Evolutionary conservation across 1,139 yeast genomes (phyloP), one percentile per base, ranked within the genome.

Genomic region (Pichia sp.): DNA sequence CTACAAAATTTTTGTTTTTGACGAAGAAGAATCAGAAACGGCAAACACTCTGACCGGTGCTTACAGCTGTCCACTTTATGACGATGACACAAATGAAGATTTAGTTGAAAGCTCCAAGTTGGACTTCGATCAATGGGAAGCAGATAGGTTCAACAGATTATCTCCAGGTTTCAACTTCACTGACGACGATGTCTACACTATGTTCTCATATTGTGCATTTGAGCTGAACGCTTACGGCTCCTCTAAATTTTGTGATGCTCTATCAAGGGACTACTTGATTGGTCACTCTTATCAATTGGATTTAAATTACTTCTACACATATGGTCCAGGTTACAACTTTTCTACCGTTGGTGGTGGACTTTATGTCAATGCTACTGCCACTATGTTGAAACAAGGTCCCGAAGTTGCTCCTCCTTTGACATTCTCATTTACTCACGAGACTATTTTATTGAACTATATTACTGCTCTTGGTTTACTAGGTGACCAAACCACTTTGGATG

Each of bases 351-450:
- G 74, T 51, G 84, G 82, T 8, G 71, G 81, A 1, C 72, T 75
- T 2, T 72, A 73, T 56, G 70, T 76, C 50, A 72, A 77, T 54
- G 82, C 85, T 16, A 71, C 82, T 7, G 65, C 75, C 50, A 64
- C 71, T 29, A 67, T 80, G 51, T 69, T 81, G 60, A 65, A 58
- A 60, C 51, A 58, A 45, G 73, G 71, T 13, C 57, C 55, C 13
- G 54, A 55, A 11, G 43, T 19, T n/a, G 41, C 40, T 19, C 61
- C 66, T 8, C 64, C 64, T 7, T 51, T 70, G 41, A 64, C 60
- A 49, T 64, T 79, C 54, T 68, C 75, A 10, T 80, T 80, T 64
- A 67, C 79, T 23, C 85, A 80, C 66, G 84, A 80, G 61, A 72
- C 77, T 29, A 81, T 79, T 61, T 62, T 80, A 47, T 75, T 75